These are phyloP conservation scores for Fonsecaea monophora DNA, from an alignment of 2,329 filamentous ascomycete species.

Conservation along the genomic window DNA sequence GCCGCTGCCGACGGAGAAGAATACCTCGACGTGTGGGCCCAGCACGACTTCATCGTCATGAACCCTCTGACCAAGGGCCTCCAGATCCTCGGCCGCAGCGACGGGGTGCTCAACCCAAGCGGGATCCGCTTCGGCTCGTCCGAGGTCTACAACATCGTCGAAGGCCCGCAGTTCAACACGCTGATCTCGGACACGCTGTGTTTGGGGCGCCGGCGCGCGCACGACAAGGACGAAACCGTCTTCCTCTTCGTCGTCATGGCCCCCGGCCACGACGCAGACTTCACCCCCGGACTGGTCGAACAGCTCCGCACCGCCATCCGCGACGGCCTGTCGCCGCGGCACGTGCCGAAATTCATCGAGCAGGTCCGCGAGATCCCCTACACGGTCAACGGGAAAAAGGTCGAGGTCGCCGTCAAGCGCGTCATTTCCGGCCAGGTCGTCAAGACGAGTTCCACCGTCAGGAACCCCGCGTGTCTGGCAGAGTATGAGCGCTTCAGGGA, in stretches of 20 bases:
- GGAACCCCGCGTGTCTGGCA: slow-evolving; percentile 49
- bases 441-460: slow-evolving; percentile 48
- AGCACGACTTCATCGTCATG: slow-evolving; percentile 55
- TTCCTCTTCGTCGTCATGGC: slow-evolving; percentile 52
- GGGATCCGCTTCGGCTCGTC: slow-evolving; percentile 57
- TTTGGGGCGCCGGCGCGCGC: slow-evolving; percentile 47
- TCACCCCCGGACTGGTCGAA: slow-evolving; percentile 40
- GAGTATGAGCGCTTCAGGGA: slow-evolving; percentile 45
- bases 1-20: slow-evolving; percentile 23
- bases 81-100: slow-evolving; percentile 54
- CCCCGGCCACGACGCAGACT: slow-evolving; percentile 32
- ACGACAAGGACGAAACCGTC: slow-evolving; percentile 49
- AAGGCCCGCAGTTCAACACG: slow-evolving; percentile 44
- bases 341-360: slow-evolving; percentile 53
- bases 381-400: slow-evolving; percentile 58
- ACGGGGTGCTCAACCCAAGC: slow-evolving; percentile 57
- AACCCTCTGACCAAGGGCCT: slow-evolving; percentile 52
- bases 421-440: slow-evolving; percentile 49
- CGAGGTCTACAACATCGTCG: slow-evolving; percentile 59
- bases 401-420: slow-evolving; percentile 54
- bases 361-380: slow-evolving; percentile 50
- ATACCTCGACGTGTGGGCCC: slow-evolving; percentile 51
- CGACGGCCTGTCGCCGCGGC: slow-evolving; percentile 44
- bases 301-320: slow-evolving; percentile 39
- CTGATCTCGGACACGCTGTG: slow-evolving; percentile 49